Evolutionary conservation across 768 basidiomycete genomes (phyloP).

Genomic region (Clavaria fumosa): DNA sequence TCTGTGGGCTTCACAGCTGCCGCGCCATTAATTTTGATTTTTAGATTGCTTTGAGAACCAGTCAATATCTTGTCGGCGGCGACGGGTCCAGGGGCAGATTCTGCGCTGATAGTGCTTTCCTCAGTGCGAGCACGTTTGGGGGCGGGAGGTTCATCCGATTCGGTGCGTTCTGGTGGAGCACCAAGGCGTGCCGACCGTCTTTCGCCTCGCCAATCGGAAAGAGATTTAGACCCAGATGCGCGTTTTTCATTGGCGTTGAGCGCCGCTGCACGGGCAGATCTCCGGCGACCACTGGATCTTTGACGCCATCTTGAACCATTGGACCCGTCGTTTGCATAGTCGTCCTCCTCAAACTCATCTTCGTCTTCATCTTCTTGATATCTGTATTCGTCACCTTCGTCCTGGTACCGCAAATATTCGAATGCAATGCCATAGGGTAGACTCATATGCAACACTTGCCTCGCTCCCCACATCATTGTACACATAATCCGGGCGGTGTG

Average conservation of each 20-base stretch:
- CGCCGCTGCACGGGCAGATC: constrained; percentile 37
- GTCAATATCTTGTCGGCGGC: constrained; percentile 17
- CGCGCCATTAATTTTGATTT: constrained; percentile 39
- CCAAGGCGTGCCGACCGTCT: constrained; percentile 56
- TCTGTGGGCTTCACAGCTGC: constrained; percentile 59
- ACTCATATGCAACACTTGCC: constrained; percentile 25
- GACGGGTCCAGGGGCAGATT: constrained; percentile 28
- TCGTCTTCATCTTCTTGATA: constrained; percentile 50
- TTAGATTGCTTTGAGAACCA: constrained; percentile 20
- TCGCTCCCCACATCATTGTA: constrained; percentile 59
- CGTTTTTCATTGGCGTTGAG: constrained; percentile 40
- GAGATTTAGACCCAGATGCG: constrained; percentile 37
- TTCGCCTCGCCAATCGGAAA: constrained; percentile 57
- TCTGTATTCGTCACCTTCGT: constrained; percentile 55
- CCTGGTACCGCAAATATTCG: constrained; percentile 23
- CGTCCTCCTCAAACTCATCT: constrained; percentile 48
- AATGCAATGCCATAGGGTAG: constrained; percentile 13
- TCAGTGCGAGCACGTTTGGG: constrained; percentile 66
- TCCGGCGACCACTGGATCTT: constrained; percentile 21
- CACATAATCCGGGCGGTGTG: constrained; percentile 67
- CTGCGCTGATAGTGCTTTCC: constrained; percentile 49
- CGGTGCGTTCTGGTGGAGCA: constrained; percentile 33
- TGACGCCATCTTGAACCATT: constrained; percentile 24
- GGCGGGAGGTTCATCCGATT: constrained; percentile 32
- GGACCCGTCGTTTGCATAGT: constrained; percentile 30